phyloP scores from a whole-genome alignment of 305 asterid species.

The Coffea humblotiana region DNA sequence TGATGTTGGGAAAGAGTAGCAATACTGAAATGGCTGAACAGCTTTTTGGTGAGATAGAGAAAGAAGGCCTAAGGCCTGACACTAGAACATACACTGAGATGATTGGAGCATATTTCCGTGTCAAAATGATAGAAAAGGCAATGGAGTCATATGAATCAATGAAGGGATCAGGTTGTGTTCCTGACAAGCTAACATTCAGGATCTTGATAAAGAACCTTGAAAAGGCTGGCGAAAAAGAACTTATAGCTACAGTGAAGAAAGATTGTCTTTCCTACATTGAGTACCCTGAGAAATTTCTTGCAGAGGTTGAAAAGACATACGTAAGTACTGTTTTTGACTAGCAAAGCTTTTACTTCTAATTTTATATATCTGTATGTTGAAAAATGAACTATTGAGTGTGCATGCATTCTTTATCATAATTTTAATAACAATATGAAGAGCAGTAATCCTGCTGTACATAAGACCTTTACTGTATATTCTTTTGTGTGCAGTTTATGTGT shows the following conservation, averaged over 20 bases:
- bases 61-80: constrained; percentile 61
- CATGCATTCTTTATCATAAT: background rate
- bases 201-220: constrained; percentile 66
- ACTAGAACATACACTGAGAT: constrained; percentile 65
- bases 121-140: constrained; percentile 55
- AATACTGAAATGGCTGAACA: constrained; percentile 57
- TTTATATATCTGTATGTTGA: background rate
- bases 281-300: constrained; percentile 49
- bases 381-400: background rate
- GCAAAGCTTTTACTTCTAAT: background rate
- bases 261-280: constrained; percentile 61
- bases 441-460: background rate
- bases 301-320: constrained; percentile 46
- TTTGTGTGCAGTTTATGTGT: background rate
- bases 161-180: constrained; percentile 68
- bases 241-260: constrained; percentile 45
- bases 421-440: background rate
- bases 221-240: constrained; percentile 55
- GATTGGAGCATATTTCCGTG: constrained; percentile 73
- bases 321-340: constrained; percentile 37
- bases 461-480: background rate
- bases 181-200: constrained; percentile 63
- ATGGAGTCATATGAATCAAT: constrained; percentile 56
- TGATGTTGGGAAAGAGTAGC: constrained; percentile 56
- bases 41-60: constrained; percentile 43